Percentiles rank a stretch among this genome's conserved stretches.
phyloP scores from a whole-genome alignment of 2,329 filamentous ascomycete species.

The Ascochyta koolunga region DNA sequence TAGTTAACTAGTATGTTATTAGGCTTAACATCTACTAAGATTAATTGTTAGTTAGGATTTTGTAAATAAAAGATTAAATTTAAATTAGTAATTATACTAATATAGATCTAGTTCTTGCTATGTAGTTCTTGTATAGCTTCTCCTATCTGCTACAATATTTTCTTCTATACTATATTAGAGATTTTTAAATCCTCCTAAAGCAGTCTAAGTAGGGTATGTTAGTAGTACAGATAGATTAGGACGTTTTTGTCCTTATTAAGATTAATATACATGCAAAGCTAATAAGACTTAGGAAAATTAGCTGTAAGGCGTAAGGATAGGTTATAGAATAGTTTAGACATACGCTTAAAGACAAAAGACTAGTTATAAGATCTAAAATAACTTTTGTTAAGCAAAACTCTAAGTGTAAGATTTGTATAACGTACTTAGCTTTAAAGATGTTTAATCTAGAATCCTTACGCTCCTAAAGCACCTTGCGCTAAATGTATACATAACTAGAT shows the following conservation, averaged over 20 bases:
- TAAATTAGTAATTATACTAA: slow-evolving; percentile 34
- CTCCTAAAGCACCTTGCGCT: slow-evolving; percentile 40
- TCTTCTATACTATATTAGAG: slow-evolving; percentile 35
- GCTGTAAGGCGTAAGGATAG: slow-evolving; percentile 40
- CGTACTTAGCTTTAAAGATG: slow-evolving; percentile 47
- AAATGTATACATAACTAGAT: slow-evolving; percentile 47
- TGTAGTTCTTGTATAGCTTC: slow-evolving; percentile 48
- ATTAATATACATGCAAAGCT: slow-evolving; percentile 48
- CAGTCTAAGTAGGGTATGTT: slow-evolving; percentile 41
- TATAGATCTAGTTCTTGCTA: slow-evolving; percentile 46
- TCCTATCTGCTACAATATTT: slow-evolving; percentile 42
- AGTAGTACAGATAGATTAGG: slow-evolving; percentile 48
- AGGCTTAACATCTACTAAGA: slow-evolving; percentile 48
- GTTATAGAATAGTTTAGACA: slow-evolving; percentile 40
- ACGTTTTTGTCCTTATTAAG: slow-evolving; percentile 41
- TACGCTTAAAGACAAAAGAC: slow-evolving; percentile 44
- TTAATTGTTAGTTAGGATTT: slow-evolving; percentile 28
- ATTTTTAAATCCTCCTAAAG: slow-evolving; percentile 42
- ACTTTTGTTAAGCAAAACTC: slow-evolving; percentile 12
- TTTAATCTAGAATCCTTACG: slow-evolving; percentile 32
- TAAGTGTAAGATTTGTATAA: slow-evolving; percentile 22
- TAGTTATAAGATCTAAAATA: slow-evolving; percentile 37
- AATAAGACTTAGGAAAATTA: slow-evolving; percentile 39
- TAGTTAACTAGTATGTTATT: slow-evolving; percentile 50
- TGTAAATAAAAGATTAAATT: slow-evolving; percentile 15